Conservation (phyloP, 176 grass and related monocot genomes). For the Carex littledalei region DNA sequence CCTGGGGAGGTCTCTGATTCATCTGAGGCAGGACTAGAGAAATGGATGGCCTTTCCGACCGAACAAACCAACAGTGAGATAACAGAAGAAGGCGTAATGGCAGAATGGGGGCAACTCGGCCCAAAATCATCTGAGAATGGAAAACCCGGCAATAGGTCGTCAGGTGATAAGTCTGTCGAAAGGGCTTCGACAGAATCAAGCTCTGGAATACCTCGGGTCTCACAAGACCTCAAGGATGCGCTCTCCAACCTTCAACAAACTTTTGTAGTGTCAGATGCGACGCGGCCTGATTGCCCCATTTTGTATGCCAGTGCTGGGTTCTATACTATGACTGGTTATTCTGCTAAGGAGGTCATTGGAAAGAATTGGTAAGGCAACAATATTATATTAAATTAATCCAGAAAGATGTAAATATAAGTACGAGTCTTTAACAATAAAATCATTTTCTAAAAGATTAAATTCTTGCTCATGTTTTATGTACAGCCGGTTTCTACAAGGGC, state of each 20-base stretch:
- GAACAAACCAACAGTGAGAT: constrained; percentile 24
- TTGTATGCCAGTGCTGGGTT: constrained; percentile 50
- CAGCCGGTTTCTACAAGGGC: constrained; percentile 88
- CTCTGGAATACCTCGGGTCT: constrained; percentile 30
- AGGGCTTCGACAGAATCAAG: constrained; percentile 33
- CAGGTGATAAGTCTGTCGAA: constrained; percentile 27
- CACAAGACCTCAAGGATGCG: constrained; percentile 51
- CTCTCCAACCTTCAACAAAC: constrained; percentile 44
- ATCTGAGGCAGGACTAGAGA: constrained; percentile 16
- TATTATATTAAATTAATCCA: constrained; percentile 3
- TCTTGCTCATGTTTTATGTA: constrained; percentile 12
- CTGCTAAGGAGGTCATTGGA: constrained; percentile 43
- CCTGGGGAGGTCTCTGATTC: neutral
- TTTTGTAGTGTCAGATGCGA: constrained; percentile 52
- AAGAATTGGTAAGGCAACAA: constrained; percentile 39
- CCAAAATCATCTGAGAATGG: neutral
- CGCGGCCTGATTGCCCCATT: constrained; percentile 44
- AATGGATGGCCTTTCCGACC: constrained; percentile 47
- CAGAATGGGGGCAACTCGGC: neutral
- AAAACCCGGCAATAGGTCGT: constrained; percentile 3
- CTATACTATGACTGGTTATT: constrained; percentile 50
- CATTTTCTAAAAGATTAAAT: neutral
- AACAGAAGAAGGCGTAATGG: constrained; percentile 20
- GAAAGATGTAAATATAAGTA: neutral
- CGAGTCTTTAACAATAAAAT: neutral